These are phyloP conservation scores for Henckelia pumila DNA, from an alignment of 257 asterid genomes.

Conservation along the genomic window DNA sequence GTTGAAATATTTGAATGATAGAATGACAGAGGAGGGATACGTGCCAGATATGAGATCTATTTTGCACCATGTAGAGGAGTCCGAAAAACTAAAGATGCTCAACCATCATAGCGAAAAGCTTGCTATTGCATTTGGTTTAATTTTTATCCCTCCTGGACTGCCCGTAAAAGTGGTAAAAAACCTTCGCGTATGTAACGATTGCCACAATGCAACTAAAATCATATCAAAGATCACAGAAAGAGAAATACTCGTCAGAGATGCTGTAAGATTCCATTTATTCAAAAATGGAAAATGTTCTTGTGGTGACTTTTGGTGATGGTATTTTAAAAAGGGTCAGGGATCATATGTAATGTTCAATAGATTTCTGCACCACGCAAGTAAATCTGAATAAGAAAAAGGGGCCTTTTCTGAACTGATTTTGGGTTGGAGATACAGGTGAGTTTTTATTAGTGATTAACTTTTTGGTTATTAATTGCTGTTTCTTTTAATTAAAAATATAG, in stretches of 20 bases:
- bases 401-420: too few species aligned
- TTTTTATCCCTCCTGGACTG: conserved; percentile 47
- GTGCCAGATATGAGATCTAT: conserved; percentile 59
- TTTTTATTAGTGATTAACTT: too few species aligned
- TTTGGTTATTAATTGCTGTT: too few species aligned
- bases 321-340: background rate
- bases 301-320: conserved; percentile 61
- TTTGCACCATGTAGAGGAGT: conserved; percentile 64
- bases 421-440: background rate
- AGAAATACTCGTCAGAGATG: conserved; percentile 63
- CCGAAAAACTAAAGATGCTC: conserved; percentile 54
- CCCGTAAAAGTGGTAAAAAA: conserved; percentile 63
- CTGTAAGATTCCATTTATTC: conserved; percentile 54
- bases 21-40: conserved; percentile 55
- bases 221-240: conserved; percentile 51
- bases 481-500: too few species aligned
- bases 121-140: conserved; percentile 70
- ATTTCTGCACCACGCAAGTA: too few species aligned
- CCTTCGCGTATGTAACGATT: conserved; percentile 61
- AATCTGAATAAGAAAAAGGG: background rate
- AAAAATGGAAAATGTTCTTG: conserved; percentile 67
- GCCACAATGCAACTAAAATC: conserved; percentile 61
- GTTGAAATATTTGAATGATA: conserved; percentile 44
- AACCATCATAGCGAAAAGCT: conserved; percentile 74
- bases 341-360: too few species aligned